Evolutionary conservation across 2,329 filamentous ascomycete species (phyloP).

Genomic region (Phialocephala subalpina): DNA sequence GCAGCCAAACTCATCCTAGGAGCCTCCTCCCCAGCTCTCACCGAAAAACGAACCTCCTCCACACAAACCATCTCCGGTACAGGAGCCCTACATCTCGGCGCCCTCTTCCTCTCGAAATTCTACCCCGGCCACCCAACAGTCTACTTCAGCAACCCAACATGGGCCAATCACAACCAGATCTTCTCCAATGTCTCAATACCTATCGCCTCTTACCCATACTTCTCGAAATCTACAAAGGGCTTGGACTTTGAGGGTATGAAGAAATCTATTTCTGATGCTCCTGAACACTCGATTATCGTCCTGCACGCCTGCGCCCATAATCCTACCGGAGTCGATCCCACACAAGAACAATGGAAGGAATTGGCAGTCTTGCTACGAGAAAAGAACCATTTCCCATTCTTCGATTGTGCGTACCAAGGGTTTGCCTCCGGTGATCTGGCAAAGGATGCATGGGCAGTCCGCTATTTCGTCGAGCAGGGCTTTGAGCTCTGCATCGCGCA

Average conservation of each 20-base stretch:
- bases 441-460: constrained; percentile 89
- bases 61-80: constrained; percentile 98
- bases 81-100: constrained; percentile 91
- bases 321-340: constrained; percentile 95
- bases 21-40: constrained; percentile 78
- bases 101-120: constrained; percentile 93
- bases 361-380: constrained; percentile 79
- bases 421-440: constrained; percentile 92
- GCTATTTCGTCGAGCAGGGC: constrained; percentile 91
- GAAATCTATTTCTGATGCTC: constrained; percentile 71
- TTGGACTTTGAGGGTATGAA: constrained; percentile 94
- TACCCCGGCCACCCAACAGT: constrained; percentile 78
- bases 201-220: constrained; percentile 91
- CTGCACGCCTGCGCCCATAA: constrained; percentile 98
- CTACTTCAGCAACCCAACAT: constrained; percentile 95
- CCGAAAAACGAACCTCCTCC: constrained; percentile 81
- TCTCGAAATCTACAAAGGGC: constrained; percentile 85
- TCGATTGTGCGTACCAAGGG: constrained; percentile 97
- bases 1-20: constrained; percentile 92
- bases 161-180: constrained; percentile 99
- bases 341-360: constrained; percentile 92
- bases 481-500: constrained; percentile 90
- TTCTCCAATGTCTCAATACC: constrained; percentile 87
- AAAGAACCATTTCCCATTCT: constrained; percentile 94
- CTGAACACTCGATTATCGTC: constrained; percentile 83